Percentiles rank a stretch among this genome's conserved stretches.
These are phyloP conservation scores for Furcasterigmium sp. DNA, from an alignment of 2,329 filamentous ascomycete genomes.

Conservation along the genomic window DNA sequence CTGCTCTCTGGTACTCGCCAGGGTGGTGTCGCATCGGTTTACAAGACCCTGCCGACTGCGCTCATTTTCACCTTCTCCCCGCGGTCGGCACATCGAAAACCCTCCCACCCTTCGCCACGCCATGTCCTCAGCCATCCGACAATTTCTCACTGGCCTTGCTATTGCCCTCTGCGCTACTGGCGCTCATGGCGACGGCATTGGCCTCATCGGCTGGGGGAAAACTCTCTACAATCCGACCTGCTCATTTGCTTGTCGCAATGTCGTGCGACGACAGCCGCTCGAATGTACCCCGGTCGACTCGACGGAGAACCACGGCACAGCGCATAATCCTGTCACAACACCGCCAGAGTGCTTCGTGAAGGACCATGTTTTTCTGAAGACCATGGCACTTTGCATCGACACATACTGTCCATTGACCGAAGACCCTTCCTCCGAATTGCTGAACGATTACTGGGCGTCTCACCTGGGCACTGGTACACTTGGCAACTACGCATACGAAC, in stretches of 20 bases:
- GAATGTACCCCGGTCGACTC: constrained; percentile 20
- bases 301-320: constrained; percentile 16
- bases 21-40: too few relatives aligned
- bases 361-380: constrained; percentile 22
- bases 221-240: constrained; percentile 28
- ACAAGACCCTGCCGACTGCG: too few relatives aligned
- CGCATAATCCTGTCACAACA: constrained; percentile 9
- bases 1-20: too few relatives aligned
- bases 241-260: constrained; percentile 26
- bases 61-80: too few relatives aligned
- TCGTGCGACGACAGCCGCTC: constrained; percentile 19
- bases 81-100: too few relatives aligned
- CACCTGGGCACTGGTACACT: constrained; percentile 22
- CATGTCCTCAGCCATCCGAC: too few relatives aligned
- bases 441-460: constrained; percentile 21
- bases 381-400: constrained; percentile 27
- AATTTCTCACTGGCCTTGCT: neutral
- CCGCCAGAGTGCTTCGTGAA: constrained; percentile 20
- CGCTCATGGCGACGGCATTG: constrained; percentile 14
- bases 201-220: constrained; percentile 29
- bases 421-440: constrained; percentile 10
- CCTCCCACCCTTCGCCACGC: too few relatives aligned
- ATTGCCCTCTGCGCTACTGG: neutral
- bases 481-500: constrained; percentile 13
- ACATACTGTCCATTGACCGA: constrained; percentile 19